Evolutionary conservation across 371 early-diverging fungal genomes (phyloP).

Genomic region (Mortierella sp.): DNA sequence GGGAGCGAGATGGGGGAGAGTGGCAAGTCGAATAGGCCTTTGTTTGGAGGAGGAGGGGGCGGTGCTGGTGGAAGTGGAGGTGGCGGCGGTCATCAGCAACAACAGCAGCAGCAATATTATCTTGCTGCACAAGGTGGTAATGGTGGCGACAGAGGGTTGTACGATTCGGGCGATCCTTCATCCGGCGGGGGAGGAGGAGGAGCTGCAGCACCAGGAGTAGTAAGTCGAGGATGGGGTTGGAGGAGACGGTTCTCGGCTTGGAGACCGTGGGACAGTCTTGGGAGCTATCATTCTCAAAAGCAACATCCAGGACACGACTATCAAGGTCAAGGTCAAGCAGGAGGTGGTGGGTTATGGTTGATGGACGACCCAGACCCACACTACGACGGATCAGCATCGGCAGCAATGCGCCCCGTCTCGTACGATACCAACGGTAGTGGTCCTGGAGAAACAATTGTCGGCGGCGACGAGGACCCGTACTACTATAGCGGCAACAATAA

Average conservation of each 20-base stretch:
- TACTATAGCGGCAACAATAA: background rate
- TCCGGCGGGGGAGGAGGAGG: background rate
- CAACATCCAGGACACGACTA: background rate
- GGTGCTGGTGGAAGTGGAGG: too few relatives aligned
- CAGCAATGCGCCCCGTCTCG: constrained; percentile 36
- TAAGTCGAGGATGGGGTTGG: background rate
- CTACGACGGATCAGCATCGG: constrained; percentile 9
- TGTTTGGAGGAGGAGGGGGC: background rate
- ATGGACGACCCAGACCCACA: constrained; percentile 17
- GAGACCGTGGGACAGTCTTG: constrained; percentile 15
- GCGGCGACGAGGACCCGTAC: background rate
- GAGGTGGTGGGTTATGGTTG: constrained; percentile 26
- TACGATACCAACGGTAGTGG: constrained; percentile 15
- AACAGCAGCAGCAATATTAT: background rate
- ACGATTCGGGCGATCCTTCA: background rate
- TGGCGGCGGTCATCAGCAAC: too few relatives aligned
- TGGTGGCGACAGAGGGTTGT: background rate
- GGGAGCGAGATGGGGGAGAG: constrained; percentile 17
- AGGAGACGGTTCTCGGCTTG: constrained; percentile 13
- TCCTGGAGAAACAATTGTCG: background rate
- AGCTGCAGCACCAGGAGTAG: background rate
- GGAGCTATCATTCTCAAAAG: background rate
- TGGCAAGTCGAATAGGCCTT: constrained; percentile 12
- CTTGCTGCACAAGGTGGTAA: background rate
- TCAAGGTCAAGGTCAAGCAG: background rate